These are phyloP conservation scores for Toxoplasma gondii DNA, from an alignment of 169 alveolate species.

Conservation along the genomic window DNA sequence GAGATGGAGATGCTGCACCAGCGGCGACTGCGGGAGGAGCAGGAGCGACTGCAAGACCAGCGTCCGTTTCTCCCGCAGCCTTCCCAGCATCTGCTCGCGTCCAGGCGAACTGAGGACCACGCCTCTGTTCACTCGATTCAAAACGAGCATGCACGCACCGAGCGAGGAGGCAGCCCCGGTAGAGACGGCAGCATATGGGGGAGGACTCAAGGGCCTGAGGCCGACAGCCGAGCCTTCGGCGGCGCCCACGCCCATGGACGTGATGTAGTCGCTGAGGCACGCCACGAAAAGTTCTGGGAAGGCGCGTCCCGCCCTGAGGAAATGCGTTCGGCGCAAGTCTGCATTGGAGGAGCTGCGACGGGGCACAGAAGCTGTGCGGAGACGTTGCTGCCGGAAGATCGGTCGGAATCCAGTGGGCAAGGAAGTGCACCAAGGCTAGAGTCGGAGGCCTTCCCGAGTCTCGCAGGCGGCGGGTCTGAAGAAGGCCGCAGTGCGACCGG, in stretches of 20 bases:
- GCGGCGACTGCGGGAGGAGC: slow-evolving; percentile 13
- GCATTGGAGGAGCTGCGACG: no score
- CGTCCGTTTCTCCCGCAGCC: not conserved
- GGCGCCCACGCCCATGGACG: not conserved
- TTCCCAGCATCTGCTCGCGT: not conserved
- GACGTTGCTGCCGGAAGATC: no score
- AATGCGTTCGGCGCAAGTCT: no score
- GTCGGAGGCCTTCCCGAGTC: not conserved
- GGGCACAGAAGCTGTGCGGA: no score
- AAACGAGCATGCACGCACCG: not conserved
- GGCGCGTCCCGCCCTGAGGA: not conserved
- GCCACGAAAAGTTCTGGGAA: not conserved
- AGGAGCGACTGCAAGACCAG: not conserved
- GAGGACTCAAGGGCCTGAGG: not conserved
- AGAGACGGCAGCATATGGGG: not conserved
- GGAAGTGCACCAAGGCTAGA: not conserved
- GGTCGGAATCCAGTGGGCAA: no score
- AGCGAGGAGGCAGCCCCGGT: not conserved
- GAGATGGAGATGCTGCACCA: slow-evolving; percentile 6
- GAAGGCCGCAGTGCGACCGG: not conserved
- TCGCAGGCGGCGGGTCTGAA: not conserved
- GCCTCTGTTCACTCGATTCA: not conserved
- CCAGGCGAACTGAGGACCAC: not conserved
- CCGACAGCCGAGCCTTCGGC: not conserved
- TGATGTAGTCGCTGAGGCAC: not conserved